Evolutionary conservation across 441 rosid genomes (phyloP), one percentile per base, ranked within the genome.

Genomic region (Gossypium schwendimanii): DNA sequence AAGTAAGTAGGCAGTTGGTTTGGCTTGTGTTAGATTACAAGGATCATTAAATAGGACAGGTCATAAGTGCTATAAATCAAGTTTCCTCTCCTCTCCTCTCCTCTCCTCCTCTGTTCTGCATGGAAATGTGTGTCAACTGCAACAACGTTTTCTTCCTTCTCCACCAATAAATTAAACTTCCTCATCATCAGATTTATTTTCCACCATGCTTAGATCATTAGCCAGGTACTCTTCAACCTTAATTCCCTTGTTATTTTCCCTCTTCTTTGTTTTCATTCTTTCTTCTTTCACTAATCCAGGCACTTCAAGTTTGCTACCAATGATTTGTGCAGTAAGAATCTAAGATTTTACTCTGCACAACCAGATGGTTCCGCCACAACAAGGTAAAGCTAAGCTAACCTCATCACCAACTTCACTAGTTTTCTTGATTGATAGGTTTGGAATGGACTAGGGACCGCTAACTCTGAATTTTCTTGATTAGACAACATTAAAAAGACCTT

Each of bases 41-140:
- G 55, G 63, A 49, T 61, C 75, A 75, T 77, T 79, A 79, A 75
- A 75, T 75, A 79, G 74, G 81, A 64, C 78, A 79, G 81, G 77
- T 74, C 77, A 72, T 54, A 17, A 55, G 28, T 23, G 72, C 17
- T 57, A n/a, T 45, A 24, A 18, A 36, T 52, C 69, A 17, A 72
- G 41, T n/a, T n/a, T n/a, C n/a, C n/a, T 54, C 17, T 31, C 36
- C 36, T n/a, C 65, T 45, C 49, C 59, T 47, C 39, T 45, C 47
- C 62, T 47, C 47, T 21, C 2, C 23, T 21, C 23, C 24, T 18
- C 63, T 31, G 33, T 31, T 54, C 66, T 62, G 79, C 83, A 77
- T 75, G 81, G 71, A 70, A 55, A 77, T 77, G 70, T 20, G 81
- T 68, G 74, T 72, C 52, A 70, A 2, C 53, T 17, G 58, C 72